phyloP scores from a whole-genome alignment of 176 grass and related monocot species.

The Alloteropsis semialata region DNA sequence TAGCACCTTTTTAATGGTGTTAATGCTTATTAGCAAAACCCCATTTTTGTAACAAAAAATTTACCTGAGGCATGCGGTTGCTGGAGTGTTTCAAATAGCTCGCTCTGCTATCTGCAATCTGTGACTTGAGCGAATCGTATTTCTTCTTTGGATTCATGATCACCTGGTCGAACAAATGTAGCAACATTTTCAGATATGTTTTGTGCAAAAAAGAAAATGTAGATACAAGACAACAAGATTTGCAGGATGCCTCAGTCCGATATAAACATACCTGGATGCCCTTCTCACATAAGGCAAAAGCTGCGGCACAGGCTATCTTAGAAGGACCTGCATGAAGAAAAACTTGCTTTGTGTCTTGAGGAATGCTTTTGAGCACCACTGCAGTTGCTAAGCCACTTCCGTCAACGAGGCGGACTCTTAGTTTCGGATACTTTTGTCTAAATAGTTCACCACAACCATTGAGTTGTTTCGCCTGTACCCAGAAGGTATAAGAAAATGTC shows the following conservation, averaged over 20 bases:
- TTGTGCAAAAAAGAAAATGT: too few species aligned
- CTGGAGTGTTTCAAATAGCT: constrained; percentile 51
- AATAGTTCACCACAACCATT: constrained; percentile 78
- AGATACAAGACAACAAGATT: background rate
- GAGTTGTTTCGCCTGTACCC: constrained; percentile 65
- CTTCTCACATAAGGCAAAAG: constrained; percentile 50
- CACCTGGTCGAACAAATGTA: constrained; percentile 45
- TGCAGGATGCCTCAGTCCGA: too few species aligned
- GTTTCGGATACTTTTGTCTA: constrained; percentile 76
- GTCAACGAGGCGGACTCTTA: constrained; percentile 72
- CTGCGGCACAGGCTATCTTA: constrained; percentile 51
- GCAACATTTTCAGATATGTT: background rate
- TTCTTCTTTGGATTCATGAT: constrained; percentile 67
- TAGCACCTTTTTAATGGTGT: background rate
- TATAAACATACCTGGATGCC: constrained; percentile 62
- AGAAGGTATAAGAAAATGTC: background rate
- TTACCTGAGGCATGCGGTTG: constrained; percentile 58
- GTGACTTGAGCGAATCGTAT: constrained; percentile 67
- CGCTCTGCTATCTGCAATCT: constrained; percentile 50
- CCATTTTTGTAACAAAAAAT: background rate
- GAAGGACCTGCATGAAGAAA: constrained; percentile 57
- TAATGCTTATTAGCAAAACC: background rate
- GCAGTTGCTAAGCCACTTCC: constrained; percentile 86
- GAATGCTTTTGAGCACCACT: constrained; percentile 61
- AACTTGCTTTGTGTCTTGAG: constrained; percentile 61